Evolutionary conservation across 2,329 filamentous ascomycete genomes (phyloP).

Genomic region (Xylaria sp.): DNA sequence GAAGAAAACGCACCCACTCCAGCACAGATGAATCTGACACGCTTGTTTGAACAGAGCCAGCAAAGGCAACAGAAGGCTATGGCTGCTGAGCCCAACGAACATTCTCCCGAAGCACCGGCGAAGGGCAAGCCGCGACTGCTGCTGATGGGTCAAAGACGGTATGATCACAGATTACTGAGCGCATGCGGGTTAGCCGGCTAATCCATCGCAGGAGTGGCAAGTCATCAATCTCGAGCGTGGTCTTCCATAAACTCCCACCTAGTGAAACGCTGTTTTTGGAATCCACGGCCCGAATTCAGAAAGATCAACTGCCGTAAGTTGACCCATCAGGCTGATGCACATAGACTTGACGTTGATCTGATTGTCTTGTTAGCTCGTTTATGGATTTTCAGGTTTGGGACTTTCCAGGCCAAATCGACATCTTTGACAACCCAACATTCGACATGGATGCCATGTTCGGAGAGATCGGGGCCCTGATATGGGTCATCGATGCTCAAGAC

Average conservation of each 20-base stretch:
- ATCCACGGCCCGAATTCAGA: constrained; percentile 92
- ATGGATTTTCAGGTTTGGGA: constrained; percentile 99
- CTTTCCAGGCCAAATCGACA: constrained; percentile 91
- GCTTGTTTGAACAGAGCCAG: constrained; percentile 71
- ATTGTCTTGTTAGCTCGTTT: constrained; percentile 75
- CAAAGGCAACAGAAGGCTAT: constrained; percentile 63
- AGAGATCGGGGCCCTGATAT: constrained; percentile 92
- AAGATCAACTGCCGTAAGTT: constrained; percentile 91
- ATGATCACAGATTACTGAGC: constrained; percentile 45
- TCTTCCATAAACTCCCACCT: constrained; percentile 98
- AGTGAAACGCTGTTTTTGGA: constrained; percentile 96
- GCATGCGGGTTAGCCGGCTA: constrained; percentile 32
- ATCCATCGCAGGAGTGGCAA: constrained; percentile 81
- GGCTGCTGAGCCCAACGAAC: constrained; percentile 58
- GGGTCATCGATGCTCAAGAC: constrained; percentile 98
- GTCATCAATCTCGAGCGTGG: constrained; percentile 97
- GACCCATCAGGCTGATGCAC: background rate
- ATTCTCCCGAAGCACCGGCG: constrained; percentile 57
- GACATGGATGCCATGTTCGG: constrained; percentile 95
- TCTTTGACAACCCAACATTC: constrained; percentile 86
- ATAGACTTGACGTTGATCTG: constrained; percentile 38
- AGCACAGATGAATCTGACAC: constrained; percentile 72
- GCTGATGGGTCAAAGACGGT: constrained; percentile 96
- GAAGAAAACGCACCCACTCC: constrained; percentile 59
- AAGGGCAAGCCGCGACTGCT: constrained; percentile 85